A percentile compares a stretch with the other conserved stretches of the same genome.
Conservation (phyloP, 768 basidiomycete genomes). For the Collybia nuda region DNA sequence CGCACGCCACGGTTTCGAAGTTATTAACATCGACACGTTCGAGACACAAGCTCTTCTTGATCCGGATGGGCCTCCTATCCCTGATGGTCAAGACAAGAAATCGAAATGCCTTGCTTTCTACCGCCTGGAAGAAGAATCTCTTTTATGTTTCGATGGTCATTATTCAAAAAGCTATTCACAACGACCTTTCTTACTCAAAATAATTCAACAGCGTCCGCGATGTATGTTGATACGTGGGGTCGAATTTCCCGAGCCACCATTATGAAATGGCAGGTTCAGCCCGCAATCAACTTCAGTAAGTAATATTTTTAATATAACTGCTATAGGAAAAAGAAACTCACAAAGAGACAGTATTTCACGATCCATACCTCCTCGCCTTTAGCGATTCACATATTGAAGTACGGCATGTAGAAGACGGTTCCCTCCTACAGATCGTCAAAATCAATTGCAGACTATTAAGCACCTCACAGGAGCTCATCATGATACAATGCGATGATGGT, state of each 20-base stretch:
- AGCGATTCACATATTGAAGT: conserved; percentile 77
- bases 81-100: conserved; percentile 53
- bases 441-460: conserved; percentile 29
- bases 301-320: not conserved
- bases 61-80: conserved; percentile 50
- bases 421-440: conserved; percentile 69
- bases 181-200: not conserved
- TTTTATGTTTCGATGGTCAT: conserved; percentile 79
- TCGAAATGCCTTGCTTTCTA: conserved; percentile 74
- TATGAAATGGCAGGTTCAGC: conserved; percentile 8
- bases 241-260: not conserved
- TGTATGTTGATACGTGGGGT: conserved; percentile 10
- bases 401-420: conserved; percentile 67
- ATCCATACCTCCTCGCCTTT: conserved; percentile 79
- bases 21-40: conserved; percentile 62
- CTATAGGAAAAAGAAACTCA: not conserved
- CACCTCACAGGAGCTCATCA: conserved; percentile 7
- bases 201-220: conserved; percentile 2
- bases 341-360: conserved; percentile 56
- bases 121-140: conserved; percentile 70
- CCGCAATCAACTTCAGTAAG: conserved; percentile 8
- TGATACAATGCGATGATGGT: conserved; percentile 11
- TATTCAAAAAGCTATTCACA: not conserved
- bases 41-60: conserved; percentile 78
- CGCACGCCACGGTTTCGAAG: conserved; percentile 16